A percentile compares a stretch with the other conserved stretches of the same genome.
These are phyloP conservation scores for Trichoderma asperelloides DNA, from an alignment of 495 filamentous ascomycete species.

Conservation along the genomic window DNA sequence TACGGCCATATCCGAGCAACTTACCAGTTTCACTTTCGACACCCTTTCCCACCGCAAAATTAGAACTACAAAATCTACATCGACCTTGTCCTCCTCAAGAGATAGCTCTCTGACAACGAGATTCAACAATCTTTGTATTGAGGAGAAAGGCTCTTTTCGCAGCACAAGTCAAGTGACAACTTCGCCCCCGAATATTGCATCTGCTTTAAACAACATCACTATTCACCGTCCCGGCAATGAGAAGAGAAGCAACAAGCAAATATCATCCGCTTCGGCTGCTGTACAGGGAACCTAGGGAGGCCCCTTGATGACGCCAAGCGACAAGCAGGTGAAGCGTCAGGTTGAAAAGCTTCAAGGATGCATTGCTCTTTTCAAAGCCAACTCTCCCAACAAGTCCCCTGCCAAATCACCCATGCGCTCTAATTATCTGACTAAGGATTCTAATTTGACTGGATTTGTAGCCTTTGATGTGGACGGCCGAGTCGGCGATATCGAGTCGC, in stretches of 20 bases:
- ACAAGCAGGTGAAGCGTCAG: constrained; percentile 11
- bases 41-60: not conserved
- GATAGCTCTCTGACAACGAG: constrained; percentile 22
- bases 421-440: constrained; percentile 60
- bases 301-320: constrained; percentile 20
- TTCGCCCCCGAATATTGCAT: constrained; percentile 11
- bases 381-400: constrained; percentile 30
- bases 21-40: constrained; percentile 15
- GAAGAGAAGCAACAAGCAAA: not conserved
- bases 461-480: constrained; percentile 64
- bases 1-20: not conserved
- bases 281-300: constrained; percentile 21
- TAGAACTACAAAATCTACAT: constrained; percentile 9
- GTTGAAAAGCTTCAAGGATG: constrained; percentile 12
- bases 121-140: constrained; percentile 24
- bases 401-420: not conserved
- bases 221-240: constrained; percentile 6
- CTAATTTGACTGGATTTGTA: constrained; percentile 49
- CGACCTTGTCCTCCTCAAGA: constrained; percentile 12
- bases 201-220: constrained; percentile 5
- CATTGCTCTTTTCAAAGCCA: constrained; percentile 5
- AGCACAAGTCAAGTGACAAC: constrained; percentile 31
- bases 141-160: constrained; percentile 11
- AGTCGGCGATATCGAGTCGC: constrained; percentile 55
- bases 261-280: not conserved